Evolutionary conservation across 352 stramenopile species (phyloP).

Genomic region (Phytophthora meadii): DNA sequence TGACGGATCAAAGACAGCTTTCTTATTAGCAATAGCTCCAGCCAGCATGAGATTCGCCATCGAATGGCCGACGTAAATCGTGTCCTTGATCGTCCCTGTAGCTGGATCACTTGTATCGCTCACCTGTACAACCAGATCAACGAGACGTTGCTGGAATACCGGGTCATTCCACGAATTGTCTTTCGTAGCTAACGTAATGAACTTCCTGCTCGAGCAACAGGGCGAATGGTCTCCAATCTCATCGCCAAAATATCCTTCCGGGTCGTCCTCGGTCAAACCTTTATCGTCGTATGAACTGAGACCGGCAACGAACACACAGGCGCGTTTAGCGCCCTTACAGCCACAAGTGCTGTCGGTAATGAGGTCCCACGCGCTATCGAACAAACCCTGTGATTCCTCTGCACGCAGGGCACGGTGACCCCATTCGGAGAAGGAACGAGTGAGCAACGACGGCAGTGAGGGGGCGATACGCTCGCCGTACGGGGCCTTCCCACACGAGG

Average conservation of each 20-base stretch:
- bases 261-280: constrained; percentile 39
- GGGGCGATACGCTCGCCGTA: constrained; percentile 28
- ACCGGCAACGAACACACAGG: constrained; percentile 70
- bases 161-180: constrained; percentile 55
- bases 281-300: constrained; percentile 43
- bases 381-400: constrained; percentile 23
- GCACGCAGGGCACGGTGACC: constrained; percentile 30
- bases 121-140: constrained; percentile 42
- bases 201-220: constrained; percentile 67
- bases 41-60: constrained; percentile 67
- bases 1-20: constrained; percentile 39
- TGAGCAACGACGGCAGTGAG: constrained; percentile 30
- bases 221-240: constrained; percentile 57
- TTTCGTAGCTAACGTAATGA: constrained; percentile 53
- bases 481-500: constrained; percentile 31
- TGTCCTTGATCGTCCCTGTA: constrained; percentile 59
- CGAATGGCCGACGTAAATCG: constrained; percentile 70
- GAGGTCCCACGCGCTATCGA: constrained; percentile 31
- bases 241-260: constrained; percentile 52
- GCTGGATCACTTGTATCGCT: constrained; percentile 42
- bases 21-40: constrained; percentile 44
- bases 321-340: constrained; percentile 44
- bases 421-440: constrained; percentile 31
- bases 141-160: constrained; percentile 45
- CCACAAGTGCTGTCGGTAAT: constrained; percentile 41